Conservation (phyloP, 352 stramenopile genomes). For the Phytopythium kandeliae region DNA sequence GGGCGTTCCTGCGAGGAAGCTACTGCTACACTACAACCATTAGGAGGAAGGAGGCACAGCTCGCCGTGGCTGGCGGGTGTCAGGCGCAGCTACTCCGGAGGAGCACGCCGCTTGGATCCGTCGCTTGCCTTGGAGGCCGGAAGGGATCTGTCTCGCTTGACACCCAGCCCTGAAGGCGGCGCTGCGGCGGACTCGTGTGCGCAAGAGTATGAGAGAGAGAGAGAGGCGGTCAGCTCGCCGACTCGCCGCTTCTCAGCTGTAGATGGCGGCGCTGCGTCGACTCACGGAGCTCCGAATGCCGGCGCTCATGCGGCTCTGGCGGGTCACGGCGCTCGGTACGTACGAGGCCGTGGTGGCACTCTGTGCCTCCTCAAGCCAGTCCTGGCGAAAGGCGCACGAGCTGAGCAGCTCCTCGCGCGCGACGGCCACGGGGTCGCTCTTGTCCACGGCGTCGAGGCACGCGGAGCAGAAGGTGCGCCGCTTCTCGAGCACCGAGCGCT, state of each 20-base stretch:
- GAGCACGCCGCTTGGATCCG: not conserved
- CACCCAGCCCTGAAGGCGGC: no score
- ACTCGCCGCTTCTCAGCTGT: constrained; percentile 1
- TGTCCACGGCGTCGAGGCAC: constrained; percentile 23
- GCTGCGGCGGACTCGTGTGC: no score
- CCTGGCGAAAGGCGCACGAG: not conserved
- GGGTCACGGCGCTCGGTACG: not conserved
- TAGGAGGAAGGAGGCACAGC: not conserved
- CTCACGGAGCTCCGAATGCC: not conserved
- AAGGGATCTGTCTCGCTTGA: no score
- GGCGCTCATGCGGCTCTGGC: not conserved
- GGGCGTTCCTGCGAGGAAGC: not conserved
- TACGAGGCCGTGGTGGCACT: not conserved
- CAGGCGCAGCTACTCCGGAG: not conserved
- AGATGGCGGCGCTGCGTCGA: constrained; percentile 4
- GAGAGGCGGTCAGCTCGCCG: no score
- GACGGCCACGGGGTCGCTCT: constrained; percentile 23
- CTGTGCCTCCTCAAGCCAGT: constrained; percentile 5
- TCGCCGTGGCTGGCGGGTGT: not conserved
- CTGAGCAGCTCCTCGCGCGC: constrained; percentile 23
- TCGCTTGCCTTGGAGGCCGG: no score
- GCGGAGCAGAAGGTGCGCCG: constrained; percentile 25
- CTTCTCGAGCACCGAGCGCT: constrained; percentile 28
- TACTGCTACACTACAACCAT: not conserved
- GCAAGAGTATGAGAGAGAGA: no score